phyloP scores from a whole-genome alignment of 2,329 filamentous ascomycete species.

The Talaromyces sp. region DNA sequence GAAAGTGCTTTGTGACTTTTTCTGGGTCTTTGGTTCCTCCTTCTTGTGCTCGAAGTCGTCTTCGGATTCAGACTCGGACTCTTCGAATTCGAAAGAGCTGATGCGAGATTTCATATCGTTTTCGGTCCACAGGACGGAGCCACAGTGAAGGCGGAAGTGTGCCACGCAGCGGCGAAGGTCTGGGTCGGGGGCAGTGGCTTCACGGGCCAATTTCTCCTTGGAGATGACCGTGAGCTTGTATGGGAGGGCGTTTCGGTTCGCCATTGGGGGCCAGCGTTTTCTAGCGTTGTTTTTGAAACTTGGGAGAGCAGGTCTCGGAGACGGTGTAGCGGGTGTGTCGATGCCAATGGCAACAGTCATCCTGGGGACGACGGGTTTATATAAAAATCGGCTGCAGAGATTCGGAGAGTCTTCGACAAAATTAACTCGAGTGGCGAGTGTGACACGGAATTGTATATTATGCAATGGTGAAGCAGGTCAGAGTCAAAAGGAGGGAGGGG shows the following conservation, averaged over 20 bases:
- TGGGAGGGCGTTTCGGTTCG: conserved; percentile 37
- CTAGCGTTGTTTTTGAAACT: conserved; percentile 29
- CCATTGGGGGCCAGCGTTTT: conserved; percentile 40
- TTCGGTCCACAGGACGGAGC: conserved; percentile 38
- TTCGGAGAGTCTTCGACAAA: neutral
- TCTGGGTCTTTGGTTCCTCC: neutral
- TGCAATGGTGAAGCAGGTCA: neutral
- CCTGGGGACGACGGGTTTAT: conserved; percentile 1
- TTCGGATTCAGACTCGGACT: conserved; percentile 29
- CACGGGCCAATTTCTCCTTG: conserved; percentile 38
- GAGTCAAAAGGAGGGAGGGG: neutral
- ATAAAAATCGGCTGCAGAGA: neutral
- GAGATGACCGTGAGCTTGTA: conserved; percentile 41
- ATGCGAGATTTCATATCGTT: conserved; percentile 40
- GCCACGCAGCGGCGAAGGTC: conserved; percentile 39
- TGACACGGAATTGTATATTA: neutral
- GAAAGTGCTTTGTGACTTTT: conserved; percentile 2
- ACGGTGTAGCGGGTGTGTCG: conserved; percentile 21
- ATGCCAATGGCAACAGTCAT: conserved; percentile 31
- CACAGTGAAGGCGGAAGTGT: conserved; percentile 38
- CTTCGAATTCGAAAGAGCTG: conserved; percentile 40
- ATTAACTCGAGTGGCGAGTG: neutral
- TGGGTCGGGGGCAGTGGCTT: conserved; percentile 39
- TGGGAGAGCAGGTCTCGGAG: conserved; percentile 27
- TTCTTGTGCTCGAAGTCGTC: conserved; percentile 24